These are phyloP conservation scores for Mrakia gelida DNA, from an alignment of 768 basidiomycete genomes.

Conservation along the genomic window DNA sequence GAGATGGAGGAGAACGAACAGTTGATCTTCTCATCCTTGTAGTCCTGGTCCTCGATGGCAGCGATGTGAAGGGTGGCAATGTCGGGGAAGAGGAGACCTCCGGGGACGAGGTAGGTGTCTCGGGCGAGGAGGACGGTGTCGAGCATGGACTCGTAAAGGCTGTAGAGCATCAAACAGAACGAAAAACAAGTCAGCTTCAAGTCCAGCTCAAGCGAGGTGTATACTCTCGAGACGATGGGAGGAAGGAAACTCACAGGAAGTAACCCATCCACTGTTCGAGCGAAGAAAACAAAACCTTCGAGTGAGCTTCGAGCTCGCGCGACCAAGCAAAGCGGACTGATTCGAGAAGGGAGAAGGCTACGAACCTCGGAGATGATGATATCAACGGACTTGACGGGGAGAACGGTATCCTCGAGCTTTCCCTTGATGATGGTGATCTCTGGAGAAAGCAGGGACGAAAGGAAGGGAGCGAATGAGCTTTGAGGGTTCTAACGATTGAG, in stretches of 20 bases:
- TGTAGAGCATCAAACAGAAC: not conserved
- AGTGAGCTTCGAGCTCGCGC: conserved; percentile 1
- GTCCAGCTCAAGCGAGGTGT: not conserved
- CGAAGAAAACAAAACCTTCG: not conserved
- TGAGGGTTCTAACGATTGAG: not conserved
- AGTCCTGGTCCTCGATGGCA: conserved; percentile 98
- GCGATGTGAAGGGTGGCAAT: conserved; percentile 86
- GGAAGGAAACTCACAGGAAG: conserved; percentile 56
- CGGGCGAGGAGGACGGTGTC: conserved; percentile 95
- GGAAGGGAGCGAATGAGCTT: not conserved
- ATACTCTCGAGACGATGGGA: not conserved
- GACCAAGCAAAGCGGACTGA: too few relatives aligned
- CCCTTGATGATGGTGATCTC: conserved; percentile 95
- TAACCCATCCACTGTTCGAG: conserved; percentile 86
- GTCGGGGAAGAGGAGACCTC: conserved; percentile 93
- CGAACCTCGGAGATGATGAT: conserved; percentile 89
- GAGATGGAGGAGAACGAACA: conserved; percentile 56
- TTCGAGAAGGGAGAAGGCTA: not conserved
- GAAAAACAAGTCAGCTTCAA: conserved; percentile 8
- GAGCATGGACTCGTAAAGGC: conserved; percentile 96
- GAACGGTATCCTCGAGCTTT: conserved; percentile 86
- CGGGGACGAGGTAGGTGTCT: conserved; percentile 90
- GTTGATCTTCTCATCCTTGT: conserved; percentile 99
- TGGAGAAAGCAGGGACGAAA: conserved; percentile 42
- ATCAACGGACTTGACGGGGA: conserved; percentile 81